A percentile compares a stretch with the other conserved stretches of the same genome.
Conservation (phyloP, 805 yeast genomes). For the Saccharomycopsis javanensis region DNA sequence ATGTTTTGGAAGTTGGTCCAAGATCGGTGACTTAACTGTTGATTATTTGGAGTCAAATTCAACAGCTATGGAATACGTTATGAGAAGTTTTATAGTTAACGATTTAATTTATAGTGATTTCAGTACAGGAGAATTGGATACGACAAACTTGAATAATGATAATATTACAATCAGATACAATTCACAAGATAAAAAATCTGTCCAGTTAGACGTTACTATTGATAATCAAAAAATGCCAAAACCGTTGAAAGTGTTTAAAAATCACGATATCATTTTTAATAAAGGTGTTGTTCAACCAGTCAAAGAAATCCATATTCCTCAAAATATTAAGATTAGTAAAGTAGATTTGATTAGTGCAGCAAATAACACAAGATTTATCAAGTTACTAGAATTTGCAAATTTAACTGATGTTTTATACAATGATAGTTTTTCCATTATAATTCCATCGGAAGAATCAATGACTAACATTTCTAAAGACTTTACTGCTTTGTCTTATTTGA, state of each 20-base stretch:
- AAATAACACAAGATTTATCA: conserved; percentile 31
- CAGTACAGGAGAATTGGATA: conserved; percentile 24
- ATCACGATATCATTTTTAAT: conserved; percentile 61
- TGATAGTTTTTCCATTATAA: conserved; percentile 48
- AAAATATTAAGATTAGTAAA: conserved; percentile 41
- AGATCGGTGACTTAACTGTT: conserved; percentile 42
- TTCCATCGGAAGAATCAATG: conserved; percentile 59
- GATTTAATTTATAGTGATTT: conserved; percentile 62
- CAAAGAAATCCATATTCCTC: conserved; percentile 47
- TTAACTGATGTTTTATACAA: conserved; percentile 33
- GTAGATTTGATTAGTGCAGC: conserved; percentile 48
- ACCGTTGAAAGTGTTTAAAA: conserved; percentile 23
- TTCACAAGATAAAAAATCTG: conserved; percentile 17
- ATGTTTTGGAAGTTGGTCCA: conserved; percentile 63
- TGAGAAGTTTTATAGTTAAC: conserved; percentile 52
- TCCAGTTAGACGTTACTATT: conserved; percentile 20
- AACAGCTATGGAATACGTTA: conserved; percentile 38
- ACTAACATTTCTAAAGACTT: conserved; percentile 29
- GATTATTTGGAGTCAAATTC: conserved; percentile 47
- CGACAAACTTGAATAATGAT: conserved; percentile 27
- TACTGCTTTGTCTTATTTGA: conserved; percentile 33
- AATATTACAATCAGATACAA: conserved; percentile 21
- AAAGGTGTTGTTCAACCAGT: conserved; percentile 82
- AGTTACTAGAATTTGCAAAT: conserved; percentile 38
- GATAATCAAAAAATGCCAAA: conserved; percentile 12